phyloP scores from a whole-genome alignment of 139 green algal genomes.

The Chlorella sp. region DNA sequence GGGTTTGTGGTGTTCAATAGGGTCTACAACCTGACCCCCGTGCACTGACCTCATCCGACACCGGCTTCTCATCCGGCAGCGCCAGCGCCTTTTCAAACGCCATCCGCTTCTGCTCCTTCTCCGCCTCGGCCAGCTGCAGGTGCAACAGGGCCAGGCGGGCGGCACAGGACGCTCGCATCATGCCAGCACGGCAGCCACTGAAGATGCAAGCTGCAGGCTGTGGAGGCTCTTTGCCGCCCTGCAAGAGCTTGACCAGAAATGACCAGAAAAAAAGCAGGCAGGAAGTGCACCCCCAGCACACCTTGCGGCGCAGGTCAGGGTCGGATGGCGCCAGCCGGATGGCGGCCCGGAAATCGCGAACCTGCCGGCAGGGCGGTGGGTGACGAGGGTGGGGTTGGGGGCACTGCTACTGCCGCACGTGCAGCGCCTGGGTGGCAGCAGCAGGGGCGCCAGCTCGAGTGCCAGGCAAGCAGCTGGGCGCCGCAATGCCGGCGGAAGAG shows the following conservation, averaged over 20 bases:
- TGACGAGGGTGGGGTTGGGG: too few species aligned
- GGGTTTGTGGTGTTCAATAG: not conserved
- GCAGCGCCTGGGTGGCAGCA: too few species aligned
- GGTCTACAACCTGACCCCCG: not conserved
- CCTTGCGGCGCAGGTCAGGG: slow-evolving; percentile 86
- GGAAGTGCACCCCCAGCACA: not conserved
- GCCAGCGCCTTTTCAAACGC: slow-evolving; percentile 90
- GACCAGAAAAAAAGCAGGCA: not conserved
- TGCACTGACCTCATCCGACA: not conserved
- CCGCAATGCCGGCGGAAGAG: too few species aligned
- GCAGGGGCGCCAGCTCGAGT: too few species aligned
- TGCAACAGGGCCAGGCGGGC: not conserved
- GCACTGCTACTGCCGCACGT: too few species aligned
- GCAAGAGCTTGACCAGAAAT: too few species aligned
- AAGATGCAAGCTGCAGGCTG: not conserved
- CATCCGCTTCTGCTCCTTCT: slow-evolving; percentile 88
- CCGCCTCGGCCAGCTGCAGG: slow-evolving; percentile 81
- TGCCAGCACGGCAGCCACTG: not conserved
- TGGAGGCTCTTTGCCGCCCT: not conserved
- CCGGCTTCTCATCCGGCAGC: slow-evolving; percentile 53
- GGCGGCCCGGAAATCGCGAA: slow-evolving; percentile 84
- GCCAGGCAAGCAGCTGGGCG: too few species aligned
- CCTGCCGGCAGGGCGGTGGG: too few species aligned
- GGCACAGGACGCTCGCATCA: not conserved
- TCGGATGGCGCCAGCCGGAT: slow-evolving; percentile 82